These are phyloP conservation scores for Pholiota conissans DNA, from an alignment of 768 basidiomycete species.

Conservation along the genomic window DNA sequence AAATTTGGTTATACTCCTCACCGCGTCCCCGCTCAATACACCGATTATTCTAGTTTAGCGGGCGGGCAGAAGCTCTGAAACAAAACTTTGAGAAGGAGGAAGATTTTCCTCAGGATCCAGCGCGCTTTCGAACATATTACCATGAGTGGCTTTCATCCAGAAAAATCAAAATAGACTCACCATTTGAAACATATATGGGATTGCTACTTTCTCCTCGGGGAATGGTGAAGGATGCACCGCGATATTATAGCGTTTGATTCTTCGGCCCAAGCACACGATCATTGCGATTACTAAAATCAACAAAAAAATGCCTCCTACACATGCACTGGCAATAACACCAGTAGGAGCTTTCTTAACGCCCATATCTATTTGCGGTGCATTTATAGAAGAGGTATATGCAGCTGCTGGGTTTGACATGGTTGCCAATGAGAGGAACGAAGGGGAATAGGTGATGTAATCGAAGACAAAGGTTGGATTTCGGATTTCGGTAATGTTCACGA, in stretches of 20 bases:
- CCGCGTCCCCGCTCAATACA: no score
- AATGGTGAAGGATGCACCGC: no score
- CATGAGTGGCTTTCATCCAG: no score
- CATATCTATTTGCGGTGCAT: background rate
- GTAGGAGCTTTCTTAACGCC: background rate
- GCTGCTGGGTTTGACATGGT: constrained; percentile 13
- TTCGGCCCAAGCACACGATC: background rate
- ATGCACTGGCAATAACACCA: background rate
- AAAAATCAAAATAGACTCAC: no score
- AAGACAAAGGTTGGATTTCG: constrained; percentile 19
- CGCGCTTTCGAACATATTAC: no score
- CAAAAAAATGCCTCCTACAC: background rate
- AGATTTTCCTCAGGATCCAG: no score
- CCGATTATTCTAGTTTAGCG: no score
- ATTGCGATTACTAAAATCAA: background rate
- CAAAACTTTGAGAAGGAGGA: no score
- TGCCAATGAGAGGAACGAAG: constrained; percentile 20
- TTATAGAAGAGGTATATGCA: background rate
- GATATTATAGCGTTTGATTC: background rate
- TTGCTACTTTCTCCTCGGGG: no score
- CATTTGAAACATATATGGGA: no score
- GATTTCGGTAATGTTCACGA: constrained; percentile 20
- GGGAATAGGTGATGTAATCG: constrained; percentile 28
- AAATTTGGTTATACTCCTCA: no score
- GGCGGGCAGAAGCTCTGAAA: no score